Evolutionary conservation across 805 yeast species (phyloP).

Genomic region (Metschnikowia cubensis): DNA sequence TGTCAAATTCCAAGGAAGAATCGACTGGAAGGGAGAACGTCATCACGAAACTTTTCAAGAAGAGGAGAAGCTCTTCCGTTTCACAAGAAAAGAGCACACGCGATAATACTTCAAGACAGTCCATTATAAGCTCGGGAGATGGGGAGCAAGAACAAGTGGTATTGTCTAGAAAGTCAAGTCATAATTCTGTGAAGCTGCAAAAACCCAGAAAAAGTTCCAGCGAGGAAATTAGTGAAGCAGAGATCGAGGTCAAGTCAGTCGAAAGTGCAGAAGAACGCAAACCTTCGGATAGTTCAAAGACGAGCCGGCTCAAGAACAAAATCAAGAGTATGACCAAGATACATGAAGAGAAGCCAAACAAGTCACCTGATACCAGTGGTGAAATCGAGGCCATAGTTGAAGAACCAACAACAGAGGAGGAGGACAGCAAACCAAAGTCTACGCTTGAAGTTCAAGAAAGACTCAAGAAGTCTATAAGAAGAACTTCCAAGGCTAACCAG

Average conservation of each 20-base stretch:
- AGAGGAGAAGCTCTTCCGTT: slow-evolving; percentile 22
- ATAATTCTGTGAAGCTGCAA: neutral
- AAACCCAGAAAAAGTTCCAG: slow-evolving; percentile 1
- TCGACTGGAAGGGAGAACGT: slow-evolving; percentile 36
- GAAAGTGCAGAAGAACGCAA: slow-evolving; percentile 5
- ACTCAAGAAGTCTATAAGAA: slow-evolving; percentile 37
- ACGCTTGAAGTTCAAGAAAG: slow-evolving; percentile 42
- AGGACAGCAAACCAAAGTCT: slow-evolving; percentile 26
- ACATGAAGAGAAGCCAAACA: slow-evolving; percentile 9
- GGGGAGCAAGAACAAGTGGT: neutral
- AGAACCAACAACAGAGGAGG: slow-evolving; percentile 8
- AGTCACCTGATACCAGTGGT: neutral
- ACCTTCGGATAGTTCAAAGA: slow-evolving; percentile 9
- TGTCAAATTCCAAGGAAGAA: slow-evolving; percentile 6
- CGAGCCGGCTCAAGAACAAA: slow-evolving; percentile 14
- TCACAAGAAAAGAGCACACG: slow-evolving; percentile 9
- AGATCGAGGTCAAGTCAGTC: neutral
- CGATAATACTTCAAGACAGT: neutral
- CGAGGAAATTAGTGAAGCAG: neutral
- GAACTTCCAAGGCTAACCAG: slow-evolving; percentile 42
- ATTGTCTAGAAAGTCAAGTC: neutral
- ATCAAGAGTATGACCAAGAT: slow-evolving; percentile 17
- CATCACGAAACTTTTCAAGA: slow-evolving; percentile 39
- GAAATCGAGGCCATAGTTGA: neutral
- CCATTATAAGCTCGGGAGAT: neutral